Conservation (phyloP, 2,329 filamentous ascomycete species). For the Claviceps sp. region DNA sequence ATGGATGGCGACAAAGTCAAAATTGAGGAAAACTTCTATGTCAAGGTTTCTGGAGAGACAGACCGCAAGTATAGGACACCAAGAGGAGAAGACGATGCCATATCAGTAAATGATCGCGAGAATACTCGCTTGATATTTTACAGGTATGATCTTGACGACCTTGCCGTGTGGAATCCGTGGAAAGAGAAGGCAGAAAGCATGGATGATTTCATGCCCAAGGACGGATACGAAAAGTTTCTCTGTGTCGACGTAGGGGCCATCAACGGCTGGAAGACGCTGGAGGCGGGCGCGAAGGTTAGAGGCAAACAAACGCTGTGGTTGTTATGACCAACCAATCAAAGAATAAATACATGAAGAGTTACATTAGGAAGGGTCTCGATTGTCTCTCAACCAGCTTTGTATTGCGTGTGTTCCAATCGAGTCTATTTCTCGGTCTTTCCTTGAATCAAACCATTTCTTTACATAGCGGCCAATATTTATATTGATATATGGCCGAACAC, state of each 20-base stretch:
- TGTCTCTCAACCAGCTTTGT: no score
- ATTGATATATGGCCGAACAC: neutral
- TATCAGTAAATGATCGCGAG: conserved; percentile 47
- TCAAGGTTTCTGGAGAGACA: conserved; percentile 65
- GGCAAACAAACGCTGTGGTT: no score
- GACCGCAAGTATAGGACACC: conserved; percentile 61
- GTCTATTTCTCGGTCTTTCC: no score
- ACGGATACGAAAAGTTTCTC: conserved; percentile 85
- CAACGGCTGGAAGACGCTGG: conserved; percentile 67
- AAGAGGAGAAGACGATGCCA: conserved; percentile 17
- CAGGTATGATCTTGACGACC: conserved; percentile 73
- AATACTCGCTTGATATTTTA: conserved; percentile 47
- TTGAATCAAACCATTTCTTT: neutral
- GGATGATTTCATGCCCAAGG: conserved; percentile 76
- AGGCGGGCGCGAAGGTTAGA: conserved; percentile 43
- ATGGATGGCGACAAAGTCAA: conserved; percentile 51
- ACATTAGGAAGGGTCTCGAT: no score
- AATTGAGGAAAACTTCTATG: conserved; percentile 45
- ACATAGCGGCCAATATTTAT: neutral
- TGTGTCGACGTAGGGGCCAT: conserved; percentile 88
- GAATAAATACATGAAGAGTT: no score
- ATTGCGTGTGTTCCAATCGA: no score
- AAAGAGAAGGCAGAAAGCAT: conserved; percentile 69
- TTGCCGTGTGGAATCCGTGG: conserved; percentile 98
- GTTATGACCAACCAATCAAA: no score